Conservation (phyloP, 768 basidiomycete genomes). For the Grammothele lineata region DNA sequence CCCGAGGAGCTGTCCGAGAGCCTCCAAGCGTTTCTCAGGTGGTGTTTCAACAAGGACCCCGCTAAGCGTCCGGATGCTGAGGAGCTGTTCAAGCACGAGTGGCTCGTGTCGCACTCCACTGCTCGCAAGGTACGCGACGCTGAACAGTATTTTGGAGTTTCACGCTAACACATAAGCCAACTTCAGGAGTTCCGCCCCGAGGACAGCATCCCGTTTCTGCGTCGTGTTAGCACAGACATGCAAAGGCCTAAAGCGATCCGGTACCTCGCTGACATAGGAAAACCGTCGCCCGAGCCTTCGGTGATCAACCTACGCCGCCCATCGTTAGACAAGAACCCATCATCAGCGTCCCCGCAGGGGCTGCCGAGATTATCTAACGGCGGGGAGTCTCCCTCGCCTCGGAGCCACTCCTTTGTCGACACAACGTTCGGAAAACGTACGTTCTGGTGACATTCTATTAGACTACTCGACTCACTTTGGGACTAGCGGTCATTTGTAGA, state of each 20-base stretch:
- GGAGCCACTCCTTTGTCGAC: constrained; percentile 83
- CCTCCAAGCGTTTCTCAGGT: constrained; percentile 73
- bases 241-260: constrained; percentile 69
- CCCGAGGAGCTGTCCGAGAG: constrained; percentile 74
- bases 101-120: constrained; percentile 81
- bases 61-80: constrained; percentile 78
- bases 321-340: constrained; percentile 34
- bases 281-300: constrained; percentile 30
- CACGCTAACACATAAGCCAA: too few species aligned
- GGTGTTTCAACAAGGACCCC: constrained; percentile 91
- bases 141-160: too few species aligned
- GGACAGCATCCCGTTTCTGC: constrained; percentile 93
- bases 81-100: constrained; percentile 82
- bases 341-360: constrained; percentile 22
- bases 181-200: constrained; percentile 77
- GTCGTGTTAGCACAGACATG: constrained; percentile 84
- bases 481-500: constrained; percentile 77
- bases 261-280: constrained; percentile 41
- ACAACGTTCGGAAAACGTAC: constrained; percentile 90
- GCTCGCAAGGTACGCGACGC: constrained; percentile 59
- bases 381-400: constrained; percentile 52
- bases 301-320: constrained; percentile 36
- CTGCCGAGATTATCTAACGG: constrained; percentile 26
- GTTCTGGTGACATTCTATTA: constrained; percentile 25
- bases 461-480: constrained; percentile 3